A percentile compares a stretch with the other conserved stretches of the same genome.
phyloP scores from a whole-genome alignment of 441 rosid genomes.

The Populus hybrid region DNA sequence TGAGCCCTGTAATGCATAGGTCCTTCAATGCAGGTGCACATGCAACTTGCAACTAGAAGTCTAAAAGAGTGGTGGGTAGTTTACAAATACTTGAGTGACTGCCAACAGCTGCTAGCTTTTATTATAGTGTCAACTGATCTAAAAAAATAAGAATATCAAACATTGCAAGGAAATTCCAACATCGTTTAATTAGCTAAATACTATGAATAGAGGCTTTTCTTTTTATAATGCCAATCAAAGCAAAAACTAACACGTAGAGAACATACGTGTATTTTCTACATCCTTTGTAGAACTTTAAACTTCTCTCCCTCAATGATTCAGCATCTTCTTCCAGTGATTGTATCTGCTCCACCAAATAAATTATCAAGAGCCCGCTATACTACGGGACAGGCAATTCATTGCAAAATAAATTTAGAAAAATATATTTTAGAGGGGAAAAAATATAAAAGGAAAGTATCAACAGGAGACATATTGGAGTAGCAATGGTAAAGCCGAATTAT shows the following conservation, averaged over 20 bases:
- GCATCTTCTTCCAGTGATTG: conserved; percentile 93
- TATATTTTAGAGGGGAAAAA: neutral
- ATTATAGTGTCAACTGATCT: neutral
- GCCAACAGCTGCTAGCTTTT: too few relatives aligned
- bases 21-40: neutral
- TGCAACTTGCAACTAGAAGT: neutral
- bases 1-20: neutral
- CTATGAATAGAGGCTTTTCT: neutral
- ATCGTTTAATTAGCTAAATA: neutral
- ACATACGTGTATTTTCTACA: conserved; percentile 96
- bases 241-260: neutral
- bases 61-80: neutral
- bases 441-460: neutral
- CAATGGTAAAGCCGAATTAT: neutral
- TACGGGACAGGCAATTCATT: neutral
- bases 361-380: neutral
- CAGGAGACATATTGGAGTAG: neutral
- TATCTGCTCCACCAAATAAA: conserved; percentile 58
- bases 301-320: conserved; percentile 80
- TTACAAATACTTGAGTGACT: neutral
- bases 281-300: conserved; percentile 95
- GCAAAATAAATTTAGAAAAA: neutral
- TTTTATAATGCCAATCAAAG: neutral
- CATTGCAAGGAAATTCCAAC: neutral
- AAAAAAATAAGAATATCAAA: neutral